Percentiles rank a stretch among this genome's conserved stretches.
Evolutionary conservation across 495 filamentous ascomycete genomes (phyloP).

Genomic region (Echria macrotheca): DNA sequence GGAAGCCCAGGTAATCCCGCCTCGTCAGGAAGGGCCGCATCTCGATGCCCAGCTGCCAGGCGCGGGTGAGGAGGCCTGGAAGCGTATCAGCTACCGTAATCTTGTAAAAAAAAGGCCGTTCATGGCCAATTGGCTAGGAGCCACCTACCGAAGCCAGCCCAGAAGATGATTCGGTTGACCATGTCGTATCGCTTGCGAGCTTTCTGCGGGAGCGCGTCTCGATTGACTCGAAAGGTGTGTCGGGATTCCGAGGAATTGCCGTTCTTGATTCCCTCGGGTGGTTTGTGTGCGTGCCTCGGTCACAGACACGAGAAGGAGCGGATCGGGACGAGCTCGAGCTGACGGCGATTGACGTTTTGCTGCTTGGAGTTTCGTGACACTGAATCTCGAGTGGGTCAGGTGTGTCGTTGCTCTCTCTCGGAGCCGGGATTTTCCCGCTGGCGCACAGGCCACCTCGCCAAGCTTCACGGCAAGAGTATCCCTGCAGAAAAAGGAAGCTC

Average conservation of each 20-base stretch:
- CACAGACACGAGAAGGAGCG: not conserved
- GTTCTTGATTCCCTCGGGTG: conserved; percentile 10
- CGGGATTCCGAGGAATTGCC: not conserved
- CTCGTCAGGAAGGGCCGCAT: conserved; percentile 88
- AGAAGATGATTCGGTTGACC: conserved; percentile 81
- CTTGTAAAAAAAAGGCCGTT: not conserved
- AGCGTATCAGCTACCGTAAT: conserved; percentile 7
- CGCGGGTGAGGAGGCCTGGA: conserved; percentile 77
- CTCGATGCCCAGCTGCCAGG: conserved; percentile 96
- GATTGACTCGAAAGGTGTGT: too few relatives aligned
- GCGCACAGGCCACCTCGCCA: not conserved
- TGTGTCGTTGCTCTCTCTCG: not conserved
- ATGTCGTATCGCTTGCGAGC: conserved; percentile 30
- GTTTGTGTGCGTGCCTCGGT: not conserved
- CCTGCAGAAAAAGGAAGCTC: not conserved
- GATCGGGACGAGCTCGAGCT: not conserved
- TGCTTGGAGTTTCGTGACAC: too few relatives aligned
- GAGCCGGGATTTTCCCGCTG: conserved; percentile 1
- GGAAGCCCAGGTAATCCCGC: conserved; percentile 81
- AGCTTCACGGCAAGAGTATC: not conserved
- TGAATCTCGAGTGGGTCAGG: conserved; percentile 2
- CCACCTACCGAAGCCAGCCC: conserved; percentile 87
- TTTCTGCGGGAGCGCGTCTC: too few relatives aligned
- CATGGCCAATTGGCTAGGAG: conserved; percentile 10
- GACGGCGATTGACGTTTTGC: not conserved